Conservation (phyloP, 2,329 filamentous ascomycete genomes). For the Diaporthe nobilis region DNA sequence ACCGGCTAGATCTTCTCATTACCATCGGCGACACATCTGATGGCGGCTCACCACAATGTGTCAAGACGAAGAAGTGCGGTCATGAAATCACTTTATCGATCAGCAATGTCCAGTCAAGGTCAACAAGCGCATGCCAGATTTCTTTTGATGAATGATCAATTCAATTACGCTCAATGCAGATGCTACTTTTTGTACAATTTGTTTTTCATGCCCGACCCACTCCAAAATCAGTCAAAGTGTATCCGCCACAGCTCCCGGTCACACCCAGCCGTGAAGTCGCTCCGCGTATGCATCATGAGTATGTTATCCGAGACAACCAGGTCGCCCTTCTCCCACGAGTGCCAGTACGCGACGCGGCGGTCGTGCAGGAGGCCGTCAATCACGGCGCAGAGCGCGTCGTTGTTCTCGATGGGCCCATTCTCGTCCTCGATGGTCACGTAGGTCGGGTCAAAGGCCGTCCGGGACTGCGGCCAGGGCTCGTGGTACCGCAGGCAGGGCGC, state of each 20-base stretch:
- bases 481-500: slow-evolving; percentile 67
- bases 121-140: not conserved
- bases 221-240: slow-evolving; percentile 58
- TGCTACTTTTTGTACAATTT: not conserved
- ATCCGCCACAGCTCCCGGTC: slow-evolving; percentile 66
- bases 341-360: slow-evolving; percentile 63
- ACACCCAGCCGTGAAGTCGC: slow-evolving; percentile 58
- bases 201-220: not conserved
- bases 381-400: slow-evolving; percentile 51
- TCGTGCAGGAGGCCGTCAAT: slow-evolving; percentile 63
- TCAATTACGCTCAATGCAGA: slow-evolving; percentile 2
- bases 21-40: too few relatives aligned
- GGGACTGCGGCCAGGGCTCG: slow-evolving; percentile 67
- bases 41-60: too few relatives aligned
- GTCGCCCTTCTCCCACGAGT: slow-evolving; percentile 69
- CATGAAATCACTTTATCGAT: too few relatives aligned
- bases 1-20: too few relatives aligned
- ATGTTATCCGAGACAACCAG: slow-evolving; percentile 67
- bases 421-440: slow-evolving; percentile 57
- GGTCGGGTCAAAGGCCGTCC: slow-evolving; percentile 65
- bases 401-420: slow-evolving; percentile 10
- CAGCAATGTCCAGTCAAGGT: too few relatives aligned
- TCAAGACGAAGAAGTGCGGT: too few relatives aligned
- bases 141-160: not conserved
- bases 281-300: slow-evolving; percentile 64